Base-by-base conservation (phyloP, 768 basidiomycete genomes). In the Serendipita indica region DNA sequence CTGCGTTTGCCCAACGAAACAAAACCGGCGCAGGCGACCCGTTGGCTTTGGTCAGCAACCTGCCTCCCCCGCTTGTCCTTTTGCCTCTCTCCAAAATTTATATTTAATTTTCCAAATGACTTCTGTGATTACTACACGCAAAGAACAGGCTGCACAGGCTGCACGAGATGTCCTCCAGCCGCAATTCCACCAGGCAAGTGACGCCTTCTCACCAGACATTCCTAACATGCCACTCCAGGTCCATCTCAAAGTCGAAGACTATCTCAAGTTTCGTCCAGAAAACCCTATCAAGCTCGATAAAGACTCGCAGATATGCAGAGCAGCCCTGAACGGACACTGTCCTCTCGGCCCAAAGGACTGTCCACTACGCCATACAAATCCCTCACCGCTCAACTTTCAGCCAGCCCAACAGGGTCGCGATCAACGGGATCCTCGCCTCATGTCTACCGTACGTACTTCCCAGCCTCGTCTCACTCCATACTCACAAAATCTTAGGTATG, bases 101-200 rank as follows among this genome's bases (percentile, higher is more conserved):
- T 54, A 54, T 54, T 54, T 54, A 28, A 54, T 27, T 27, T 20
- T 10, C 10, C 22, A 54, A 54, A 54, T 54, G 49, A 12, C 49
- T 28, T 22, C 49, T 10, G 30, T 27, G 32, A n/a, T 54, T 27
- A 54, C 25, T 20, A 33, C 49, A 25, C 49, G 49, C 32, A 54
- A 54, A 54, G 49, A 54, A 54, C 22, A 54, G n/a, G 10, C 30
- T 30, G 25, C 49, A 27, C 49, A 54, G 49, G 49, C 49, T 20
- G 12, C 32, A 16, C 65, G 68, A 58, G 87, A 89, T 69, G 73
- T 89, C 61, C 76, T 97, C 49, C 72, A 82, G 63, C 92, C 92
- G 1, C 91, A 94, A 66, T 93, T 96, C 67, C 91, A 96, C 70
- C 93, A n/a, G n/a, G n/a, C n/a, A n/a, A n/a, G n/a, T n/a, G n/a